These are phyloP conservation scores for Diaporthe batatas DNA, from an alignment of 2,329 filamentous ascomycete species.

Conservation along the genomic window DNA sequence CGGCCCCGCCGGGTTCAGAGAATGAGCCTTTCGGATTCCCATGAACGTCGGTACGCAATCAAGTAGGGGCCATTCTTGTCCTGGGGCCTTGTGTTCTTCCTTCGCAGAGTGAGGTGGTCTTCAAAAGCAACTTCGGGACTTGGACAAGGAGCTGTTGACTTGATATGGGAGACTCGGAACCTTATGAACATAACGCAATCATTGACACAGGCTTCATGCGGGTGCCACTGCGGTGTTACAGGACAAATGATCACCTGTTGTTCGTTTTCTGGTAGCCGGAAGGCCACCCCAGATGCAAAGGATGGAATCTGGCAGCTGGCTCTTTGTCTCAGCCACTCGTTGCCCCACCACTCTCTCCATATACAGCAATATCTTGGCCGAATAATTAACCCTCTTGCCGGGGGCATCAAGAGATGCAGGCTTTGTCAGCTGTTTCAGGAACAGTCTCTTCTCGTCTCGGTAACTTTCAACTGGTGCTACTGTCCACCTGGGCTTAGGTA, in stretches of 20 bases:
- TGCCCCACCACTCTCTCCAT: neutral
- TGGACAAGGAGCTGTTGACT: neutral
- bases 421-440: neutral
- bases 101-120: neutral
- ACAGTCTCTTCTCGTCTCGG: neutral
- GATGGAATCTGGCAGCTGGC: neutral
- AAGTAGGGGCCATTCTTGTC: neutral
- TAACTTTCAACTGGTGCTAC: too few relatives aligned
- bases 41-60: neutral
- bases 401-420: neutral
- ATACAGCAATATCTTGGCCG: neutral
- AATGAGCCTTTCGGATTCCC: slow-evolving; percentile 8
- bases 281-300: neutral
- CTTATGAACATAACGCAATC: neutral
- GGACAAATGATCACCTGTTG: neutral
- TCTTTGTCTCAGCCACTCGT: too few relatives aligned
- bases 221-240: neutral
- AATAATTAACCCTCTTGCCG: neutral
- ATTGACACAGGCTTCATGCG: neutral
- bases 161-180: neutral
- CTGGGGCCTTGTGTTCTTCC: too few relatives aligned
- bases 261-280: neutral
- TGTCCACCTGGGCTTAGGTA: too few relatives aligned
- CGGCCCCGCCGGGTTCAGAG: slow-evolving; percentile 2
- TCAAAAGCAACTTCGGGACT: neutral